Conservation (phyloP, 2,329 filamentous ascomycete species). For the Colletotrichum truncatum region DNA sequence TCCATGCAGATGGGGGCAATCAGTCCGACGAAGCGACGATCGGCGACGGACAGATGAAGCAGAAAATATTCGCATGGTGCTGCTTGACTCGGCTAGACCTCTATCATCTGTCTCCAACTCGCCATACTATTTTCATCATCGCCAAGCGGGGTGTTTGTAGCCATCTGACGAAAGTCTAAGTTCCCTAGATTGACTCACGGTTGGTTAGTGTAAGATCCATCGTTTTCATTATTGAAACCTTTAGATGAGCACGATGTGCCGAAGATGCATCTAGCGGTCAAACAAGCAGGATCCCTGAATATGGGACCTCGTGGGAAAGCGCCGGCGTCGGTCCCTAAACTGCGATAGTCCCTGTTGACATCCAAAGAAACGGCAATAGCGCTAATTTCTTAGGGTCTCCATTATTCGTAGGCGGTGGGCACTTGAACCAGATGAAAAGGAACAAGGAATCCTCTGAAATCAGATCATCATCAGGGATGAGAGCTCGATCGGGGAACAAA, state of each 20-base stretch:
- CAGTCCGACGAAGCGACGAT: background rate
- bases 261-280: background rate
- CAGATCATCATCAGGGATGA: constrained; percentile 27
- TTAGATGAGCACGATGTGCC: background rate
- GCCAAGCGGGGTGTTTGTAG: background rate
- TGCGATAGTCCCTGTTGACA: constrained; percentile 10
- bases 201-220: background rate
- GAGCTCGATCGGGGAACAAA: constrained; percentile 27
- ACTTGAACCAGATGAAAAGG: constrained; percentile 14
- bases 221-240: background rate
- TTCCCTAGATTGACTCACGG: background rate
- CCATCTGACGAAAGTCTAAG: background rate
- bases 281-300: constrained; percentile 9
- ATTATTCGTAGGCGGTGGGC: background rate
- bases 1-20: constrained; percentile 3
- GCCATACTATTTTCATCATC: background rate
- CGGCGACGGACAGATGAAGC: background rate
- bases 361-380: background rate
- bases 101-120: background rate
- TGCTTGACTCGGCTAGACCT: constrained; percentile 5
- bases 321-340: constrained; percentile 13
- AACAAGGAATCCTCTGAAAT: constrained; percentile 9
- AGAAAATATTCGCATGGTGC: background rate
- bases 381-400: background rate
- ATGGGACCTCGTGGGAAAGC: constrained; percentile 4